Evolutionary conservation across 2,329 filamentous ascomycete species (phyloP).

Genomic region (Knufia petricola): DNA sequence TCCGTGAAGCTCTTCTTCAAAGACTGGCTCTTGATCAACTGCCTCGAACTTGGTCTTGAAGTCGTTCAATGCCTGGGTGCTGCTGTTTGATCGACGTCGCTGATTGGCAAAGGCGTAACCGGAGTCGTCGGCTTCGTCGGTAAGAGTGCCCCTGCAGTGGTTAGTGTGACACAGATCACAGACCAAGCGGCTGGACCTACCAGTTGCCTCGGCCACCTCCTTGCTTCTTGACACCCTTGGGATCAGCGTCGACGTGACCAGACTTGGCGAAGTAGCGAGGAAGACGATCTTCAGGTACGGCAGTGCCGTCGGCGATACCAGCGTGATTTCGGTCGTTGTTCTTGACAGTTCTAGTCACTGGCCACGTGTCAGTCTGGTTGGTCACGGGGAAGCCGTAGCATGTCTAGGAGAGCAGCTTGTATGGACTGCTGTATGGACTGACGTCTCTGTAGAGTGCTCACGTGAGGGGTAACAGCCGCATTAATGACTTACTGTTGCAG

Average conservation of each 20-base stretch:
- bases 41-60: conserved; percentile 97
- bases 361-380: conserved; percentile 1
- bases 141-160: conserved; percentile 61
- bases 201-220: conserved; percentile 89
- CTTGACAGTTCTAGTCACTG: conserved; percentile 98
- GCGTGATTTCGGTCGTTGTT: conserved; percentile 86
- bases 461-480: conserved; percentile 3
- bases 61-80: conserved; percentile 60
- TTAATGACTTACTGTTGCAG: conserved; percentile 18
- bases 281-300: conserved; percentile 59
- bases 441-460: neutral
- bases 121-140: conserved; percentile 76
- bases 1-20: conserved; percentile 77
- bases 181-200: conserved; percentile 44
- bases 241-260: conserved; percentile 70
- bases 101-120: conserved; percentile 75
- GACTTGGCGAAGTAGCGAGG: conserved; percentile 90
- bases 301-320: conserved; percentile 64
- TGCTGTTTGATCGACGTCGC: conserved; percentile 88
- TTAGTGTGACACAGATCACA: neutral
- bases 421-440: neutral
- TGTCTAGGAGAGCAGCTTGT: too few species aligned
- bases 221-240: conserved; percentile 94
- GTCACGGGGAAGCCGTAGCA: neutral
- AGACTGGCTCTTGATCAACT: conserved; percentile 79